Percentiles rank a stretch among this genome's conserved stretches.
phyloP scores from a whole-genome alignment of 1,139 yeast genomes.

The Saccharomyces hybrid region DNA sequence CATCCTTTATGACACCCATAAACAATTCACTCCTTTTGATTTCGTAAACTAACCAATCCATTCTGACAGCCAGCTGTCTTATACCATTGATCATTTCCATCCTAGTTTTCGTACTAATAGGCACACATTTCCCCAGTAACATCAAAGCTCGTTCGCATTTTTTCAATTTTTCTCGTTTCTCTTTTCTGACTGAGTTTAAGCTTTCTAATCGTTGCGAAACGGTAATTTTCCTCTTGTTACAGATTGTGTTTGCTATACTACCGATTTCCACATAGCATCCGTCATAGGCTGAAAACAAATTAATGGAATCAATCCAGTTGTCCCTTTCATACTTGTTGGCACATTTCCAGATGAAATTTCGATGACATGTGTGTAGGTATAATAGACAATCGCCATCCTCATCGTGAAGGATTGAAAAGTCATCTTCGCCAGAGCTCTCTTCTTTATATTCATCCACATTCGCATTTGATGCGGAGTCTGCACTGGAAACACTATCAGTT shows the following conservation, averaged over 20 bases:
- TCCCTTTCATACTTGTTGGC: conserved; percentile 36
- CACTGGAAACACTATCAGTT: neutral
- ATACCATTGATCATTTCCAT: conserved; percentile 41
- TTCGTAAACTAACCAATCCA: conserved; percentile 52
- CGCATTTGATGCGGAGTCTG: neutral
- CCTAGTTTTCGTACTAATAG: conserved; percentile 44
- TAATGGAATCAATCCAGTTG: conserved; percentile 52
- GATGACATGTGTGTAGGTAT: conserved; percentile 30
- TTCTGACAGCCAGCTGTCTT: conserved; percentile 40
- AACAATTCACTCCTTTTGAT: conserved; percentile 39
- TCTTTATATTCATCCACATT: neutral
- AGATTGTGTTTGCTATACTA: conserved; percentile 23
- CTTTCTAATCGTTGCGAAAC: conserved; percentile 30
- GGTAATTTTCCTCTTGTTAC: conserved; percentile 20
- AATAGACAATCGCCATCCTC: conserved; percentile 10
- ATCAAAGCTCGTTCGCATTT: conserved; percentile 34
- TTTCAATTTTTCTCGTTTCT: conserved; percentile 33
- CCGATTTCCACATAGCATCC: conserved; percentile 31
- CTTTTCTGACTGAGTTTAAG: conserved; percentile 31
- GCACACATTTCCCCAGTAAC: conserved; percentile 43
- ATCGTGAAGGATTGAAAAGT: neutral
- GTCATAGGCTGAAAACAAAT: conserved; percentile 46
- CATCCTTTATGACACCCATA: conserved; percentile 34
- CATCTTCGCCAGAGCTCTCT: neutral
- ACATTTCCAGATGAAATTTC: conserved; percentile 28